Percentiles rank a stretch among this genome's conserved stretches.
Evolutionary conservation across 2,329 filamentous ascomycete species (phyloP).

Genomic region (Aureobasidium sp.): DNA sequence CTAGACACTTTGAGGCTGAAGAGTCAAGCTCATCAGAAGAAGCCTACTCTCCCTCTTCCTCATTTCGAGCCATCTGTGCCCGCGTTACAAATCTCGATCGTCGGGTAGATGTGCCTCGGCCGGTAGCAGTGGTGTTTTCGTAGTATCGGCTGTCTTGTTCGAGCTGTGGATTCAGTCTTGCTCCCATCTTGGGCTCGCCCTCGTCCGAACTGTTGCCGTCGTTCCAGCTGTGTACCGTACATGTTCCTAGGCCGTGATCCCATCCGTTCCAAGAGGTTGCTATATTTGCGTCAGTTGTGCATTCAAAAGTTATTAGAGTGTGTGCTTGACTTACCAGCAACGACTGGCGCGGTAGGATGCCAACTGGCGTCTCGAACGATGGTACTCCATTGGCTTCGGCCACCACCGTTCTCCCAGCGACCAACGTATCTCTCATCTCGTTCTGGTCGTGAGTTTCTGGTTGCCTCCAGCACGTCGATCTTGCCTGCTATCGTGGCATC

Average conservation of each 20-base stretch:
- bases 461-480: constrained; percentile 69
- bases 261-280: constrained; percentile 79
- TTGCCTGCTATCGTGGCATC: constrained; percentile 73
- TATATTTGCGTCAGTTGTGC: constrained; percentile 24
- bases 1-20: background rate
- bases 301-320: background rate
- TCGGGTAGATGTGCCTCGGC: background rate
- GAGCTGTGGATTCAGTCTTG: constrained; percentile 53
- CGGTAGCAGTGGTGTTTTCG: background rate
- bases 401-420: constrained; percentile 49
- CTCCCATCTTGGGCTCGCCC: constrained; percentile 47
- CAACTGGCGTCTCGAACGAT: constrained; percentile 83
- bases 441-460: constrained; percentile 51
- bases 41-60: constrained; percentile 17
- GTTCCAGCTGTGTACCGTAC: constrained; percentile 70
- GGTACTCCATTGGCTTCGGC: constrained; percentile 56
- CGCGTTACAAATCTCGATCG: background rate
- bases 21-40: background rate
- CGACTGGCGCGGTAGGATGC: constrained; percentile 75
- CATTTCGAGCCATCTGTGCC: background rate
- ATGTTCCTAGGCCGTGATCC: constrained; percentile 65
- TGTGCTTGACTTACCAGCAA: constrained; percentile 49
- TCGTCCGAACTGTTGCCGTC: constrained; percentile 53
- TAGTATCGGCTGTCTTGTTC: constrained; percentile 39
- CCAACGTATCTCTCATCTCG: constrained; percentile 45